Evolutionary conservation across 768 basidiomycete species (phyloP), one percentile per base, ranked within the genome.

Genomic region (Boletus subparvulus): DNA sequence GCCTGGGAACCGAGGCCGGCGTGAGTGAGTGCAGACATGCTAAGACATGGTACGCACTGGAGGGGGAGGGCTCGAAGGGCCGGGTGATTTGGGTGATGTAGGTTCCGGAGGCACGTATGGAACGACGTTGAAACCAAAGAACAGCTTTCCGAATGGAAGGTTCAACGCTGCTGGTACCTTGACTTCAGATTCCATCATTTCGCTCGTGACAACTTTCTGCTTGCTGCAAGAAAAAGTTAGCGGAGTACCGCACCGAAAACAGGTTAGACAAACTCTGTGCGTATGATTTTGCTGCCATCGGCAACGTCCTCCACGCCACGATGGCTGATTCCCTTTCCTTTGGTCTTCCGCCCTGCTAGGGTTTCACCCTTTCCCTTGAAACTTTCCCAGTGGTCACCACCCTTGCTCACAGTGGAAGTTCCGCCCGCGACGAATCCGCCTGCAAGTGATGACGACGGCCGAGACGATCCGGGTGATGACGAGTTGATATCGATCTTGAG

Each of bases 311-410:
- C 92, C 7, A 84, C 84, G 66, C 89, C 87, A 53, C 92, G 85
- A 62, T 88, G 87, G 62, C 84, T 87, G 61, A 94, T 85, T 2
- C 97, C 97, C 66, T 93, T 95, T 32, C 97, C 97, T 73, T 94
- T 98, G 36, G 96, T 95, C 76, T 88, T 91, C 61, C 95, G 82
- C 10, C 97, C 97, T 35, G 78, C 82, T 6, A 99, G 74, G 3
- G 94, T 94, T 73, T 97, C 90, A 26, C 97, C 97, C 60, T 86
- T 88, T 24, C 97, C 97, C 66, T 92, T 96, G 79, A 99, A 99
- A 60, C 88, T 92, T 73, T 98, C 97, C 89, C 92, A 93, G 50
- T 86, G 81, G 62, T 90, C 88, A 14, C 90, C 90, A 39, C 75
- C 89, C 68, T 89, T 91, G 71, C 86, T 88, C 26, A 92, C 77